Evolutionary conservation across 768 basidiomycete genomes (phyloP).

Genomic region (Tricholoma terreum): DNA sequence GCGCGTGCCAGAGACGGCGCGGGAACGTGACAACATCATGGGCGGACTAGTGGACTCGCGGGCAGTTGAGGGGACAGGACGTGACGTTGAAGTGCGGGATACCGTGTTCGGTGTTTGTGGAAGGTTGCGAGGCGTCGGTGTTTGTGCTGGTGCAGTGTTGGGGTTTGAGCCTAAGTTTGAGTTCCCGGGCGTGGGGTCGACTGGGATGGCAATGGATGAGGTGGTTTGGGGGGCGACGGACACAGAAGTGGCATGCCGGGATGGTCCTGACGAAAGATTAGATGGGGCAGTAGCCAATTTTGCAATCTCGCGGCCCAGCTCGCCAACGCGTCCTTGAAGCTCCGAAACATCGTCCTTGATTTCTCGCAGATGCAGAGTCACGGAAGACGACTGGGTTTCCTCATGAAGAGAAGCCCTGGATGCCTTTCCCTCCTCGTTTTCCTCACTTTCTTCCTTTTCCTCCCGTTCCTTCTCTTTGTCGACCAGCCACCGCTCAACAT

Average conservation of each 20-base stretch:
- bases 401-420: constrained; percentile 8
- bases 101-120: constrained; percentile 16
- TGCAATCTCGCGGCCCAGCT: constrained; percentile 79
- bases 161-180: background rate
- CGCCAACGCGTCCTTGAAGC: constrained; percentile 69
- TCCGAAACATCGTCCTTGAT: constrained; percentile 70
- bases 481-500: constrained; percentile 87
- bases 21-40: constrained; percentile 44
- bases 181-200: constrained; percentile 2
- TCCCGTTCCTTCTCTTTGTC: constrained; percentile 76
- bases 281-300: constrained; percentile 54
- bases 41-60: constrained; percentile 66
- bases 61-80: constrained; percentile 42
- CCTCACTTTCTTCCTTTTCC: constrained; percentile 15
- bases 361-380: constrained; percentile 44
- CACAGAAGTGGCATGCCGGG: constrained; percentile 44
- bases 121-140: background rate
- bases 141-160: background rate
- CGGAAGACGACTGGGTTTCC: constrained; percentile 15
- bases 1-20: constrained; percentile 42
- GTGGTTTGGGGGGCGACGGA: constrained; percentile 43
- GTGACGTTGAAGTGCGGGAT: constrained; percentile 30
- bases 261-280: constrained; percentile 51
- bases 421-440: constrained; percentile 10
- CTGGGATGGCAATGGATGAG: constrained; percentile 41